Conservation (phyloP, 805 yeast genomes). For the Starmerella scarabaei region DNA sequence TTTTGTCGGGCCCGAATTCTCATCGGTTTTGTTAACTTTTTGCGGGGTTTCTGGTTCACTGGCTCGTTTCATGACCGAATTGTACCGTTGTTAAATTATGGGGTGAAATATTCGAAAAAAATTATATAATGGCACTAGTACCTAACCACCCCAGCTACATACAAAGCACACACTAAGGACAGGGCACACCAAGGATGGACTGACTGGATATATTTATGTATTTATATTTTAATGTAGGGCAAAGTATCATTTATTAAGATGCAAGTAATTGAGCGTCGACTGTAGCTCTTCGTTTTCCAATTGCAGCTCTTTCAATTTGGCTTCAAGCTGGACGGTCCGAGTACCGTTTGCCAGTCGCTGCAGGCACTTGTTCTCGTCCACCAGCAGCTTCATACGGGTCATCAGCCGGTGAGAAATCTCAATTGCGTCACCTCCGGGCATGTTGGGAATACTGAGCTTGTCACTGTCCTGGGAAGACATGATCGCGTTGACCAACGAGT, state of each 20-base stretch:
- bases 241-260: not conserved
- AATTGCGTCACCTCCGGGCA: constrained; percentile 16
- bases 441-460: not conserved
- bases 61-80: constrained; percentile 14
- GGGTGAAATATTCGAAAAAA: constrained; percentile 1
- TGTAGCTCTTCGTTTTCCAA: constrained; percentile 13
- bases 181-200: not conserved
- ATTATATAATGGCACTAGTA: constrained; percentile 1
- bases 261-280: not conserved
- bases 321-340: constrained; percentile 16
- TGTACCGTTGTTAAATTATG: not conserved
- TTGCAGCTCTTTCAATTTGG: constrained; percentile 10
- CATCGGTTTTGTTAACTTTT: constrained; percentile 10
- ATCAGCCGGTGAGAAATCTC: constrained; percentile 22
- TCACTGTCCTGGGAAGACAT: not conserved
- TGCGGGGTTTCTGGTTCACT: constrained; percentile 9
- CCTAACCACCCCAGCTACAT: too few species aligned
- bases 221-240: not conserved
- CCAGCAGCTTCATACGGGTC: constrained; percentile 16
- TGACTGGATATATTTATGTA: not conserved
- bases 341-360: constrained; percentile 11
- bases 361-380: constrained; percentile 19
- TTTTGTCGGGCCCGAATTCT: constrained; percentile 3
- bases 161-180: too few species aligned
- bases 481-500: constrained; percentile 20